These are phyloP conservation scores for Cyclanthera cordifolia DNA, from an alignment of 306 rosid genomes.

Conservation along the genomic window DNA sequence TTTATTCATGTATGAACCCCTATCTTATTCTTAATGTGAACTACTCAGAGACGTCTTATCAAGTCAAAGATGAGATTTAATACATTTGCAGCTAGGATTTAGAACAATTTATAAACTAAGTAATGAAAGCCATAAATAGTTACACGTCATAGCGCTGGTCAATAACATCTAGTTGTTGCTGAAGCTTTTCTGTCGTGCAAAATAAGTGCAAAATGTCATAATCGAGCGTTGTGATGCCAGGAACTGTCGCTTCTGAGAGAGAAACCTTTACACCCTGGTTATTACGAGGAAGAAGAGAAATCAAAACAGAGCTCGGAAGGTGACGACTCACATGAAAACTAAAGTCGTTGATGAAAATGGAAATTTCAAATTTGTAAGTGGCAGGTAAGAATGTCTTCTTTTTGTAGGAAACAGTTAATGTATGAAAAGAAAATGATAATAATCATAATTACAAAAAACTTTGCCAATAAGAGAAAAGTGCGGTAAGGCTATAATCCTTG, in stretches of 20 bases:
- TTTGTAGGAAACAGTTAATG: too few species aligned
- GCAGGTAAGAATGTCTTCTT: neutral
- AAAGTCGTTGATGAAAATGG: neutral
- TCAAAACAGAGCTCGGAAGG: neutral
- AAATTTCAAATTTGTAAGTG: neutral
- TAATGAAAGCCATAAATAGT: slow-evolving; percentile 16
- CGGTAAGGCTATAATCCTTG: too few species aligned
- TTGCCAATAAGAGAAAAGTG: too few species aligned
- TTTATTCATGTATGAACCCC: too few species aligned
- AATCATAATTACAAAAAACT: too few species aligned
- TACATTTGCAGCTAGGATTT: too few species aligned
- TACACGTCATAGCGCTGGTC: slow-evolving; percentile 63
- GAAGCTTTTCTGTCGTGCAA: slow-evolving; percentile 72
- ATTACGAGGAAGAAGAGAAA: neutral
- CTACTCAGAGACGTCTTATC: too few species aligned
- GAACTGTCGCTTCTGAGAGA: slow-evolving; percentile 40
- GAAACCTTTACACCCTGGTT: slow-evolving; percentile 71
- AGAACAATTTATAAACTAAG: neutral
- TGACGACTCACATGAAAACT: neutral
- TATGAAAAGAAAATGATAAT: too few species aligned
- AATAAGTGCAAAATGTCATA: slow-evolving; percentile 48
- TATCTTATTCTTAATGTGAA: too few species aligned
- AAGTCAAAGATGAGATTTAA: too few species aligned
- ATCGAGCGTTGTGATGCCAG: slow-evolving; percentile 48
- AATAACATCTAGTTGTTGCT: slow-evolving; percentile 58